Conservation (phyloP, 805 yeast species). For the Saccharomycopsis vini region DNA sequence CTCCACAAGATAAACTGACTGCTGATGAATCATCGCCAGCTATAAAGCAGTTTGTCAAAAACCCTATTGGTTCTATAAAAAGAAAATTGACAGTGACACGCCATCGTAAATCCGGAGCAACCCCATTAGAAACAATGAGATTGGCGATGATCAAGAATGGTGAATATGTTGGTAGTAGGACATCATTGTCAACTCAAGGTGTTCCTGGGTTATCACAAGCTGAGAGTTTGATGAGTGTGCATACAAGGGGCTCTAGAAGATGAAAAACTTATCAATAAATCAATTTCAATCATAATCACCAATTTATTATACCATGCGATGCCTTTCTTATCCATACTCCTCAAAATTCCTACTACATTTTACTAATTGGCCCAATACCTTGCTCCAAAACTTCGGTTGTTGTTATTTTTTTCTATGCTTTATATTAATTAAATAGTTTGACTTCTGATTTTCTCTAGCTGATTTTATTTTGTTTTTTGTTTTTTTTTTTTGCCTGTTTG, state of each 20-base stretch:
- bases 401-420: too few species aligned
- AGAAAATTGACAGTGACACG: constrained; percentile 15
- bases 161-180: constrained; percentile 20
- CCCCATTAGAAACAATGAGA: constrained; percentile 17
- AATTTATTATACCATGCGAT: too few species aligned
- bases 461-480: too few species aligned
- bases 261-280: too few species aligned
- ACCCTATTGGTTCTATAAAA: constrained; percentile 18
- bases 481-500: too few species aligned
- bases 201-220: constrained; percentile 43
- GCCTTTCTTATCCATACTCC: too few species aligned
- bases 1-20: not conserved
- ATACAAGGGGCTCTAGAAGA: constrained; percentile 11
- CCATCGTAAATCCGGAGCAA: not conserved
- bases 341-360: too few species aligned
- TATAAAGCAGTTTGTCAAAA: constrained; percentile 15
- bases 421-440: too few species aligned
- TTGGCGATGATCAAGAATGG: constrained; percentile 16
- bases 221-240: constrained; percentile 31
- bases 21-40: not conserved
- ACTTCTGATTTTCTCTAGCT: too few species aligned
- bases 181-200: constrained; percentile 36
- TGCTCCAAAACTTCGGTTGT: too few species aligned
- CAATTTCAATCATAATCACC: too few species aligned
- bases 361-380: too few species aligned